These are phyloP conservation scores for Stipa capillata DNA, from an alignment of 176 grass and related monocot species.

Conservation along the genomic window DNA sequence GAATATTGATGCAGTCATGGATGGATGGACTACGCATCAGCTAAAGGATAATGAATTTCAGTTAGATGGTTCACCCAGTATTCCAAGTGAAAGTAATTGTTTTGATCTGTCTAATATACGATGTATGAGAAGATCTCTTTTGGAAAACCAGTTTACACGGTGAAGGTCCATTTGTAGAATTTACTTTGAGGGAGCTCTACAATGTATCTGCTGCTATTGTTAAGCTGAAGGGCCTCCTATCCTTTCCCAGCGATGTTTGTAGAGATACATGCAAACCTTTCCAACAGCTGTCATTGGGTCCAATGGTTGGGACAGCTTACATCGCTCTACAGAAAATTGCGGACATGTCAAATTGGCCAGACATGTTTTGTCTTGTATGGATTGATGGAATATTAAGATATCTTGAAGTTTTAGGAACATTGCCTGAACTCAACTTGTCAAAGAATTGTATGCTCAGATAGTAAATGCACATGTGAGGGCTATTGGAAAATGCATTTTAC, in stretches of 20 bases:
- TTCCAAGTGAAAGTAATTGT: constrained; percentile 26
- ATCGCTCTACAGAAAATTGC: constrained; percentile 61
- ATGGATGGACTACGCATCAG: constrained; percentile 32
- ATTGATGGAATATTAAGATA: constrained; percentile 78
- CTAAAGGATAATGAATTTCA: background rate
- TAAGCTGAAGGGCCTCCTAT: constrained; percentile 49
- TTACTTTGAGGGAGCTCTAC: constrained; percentile 65
- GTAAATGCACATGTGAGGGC: constrained; percentile 59
- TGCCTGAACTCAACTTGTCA: constrained; percentile 49
- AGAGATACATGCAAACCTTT: constrained; percentile 23
- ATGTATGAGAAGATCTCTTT: constrained; percentile 33
- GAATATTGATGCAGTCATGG: constrained; percentile 47
- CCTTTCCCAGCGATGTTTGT: constrained; percentile 22
- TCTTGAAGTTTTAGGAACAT: constrained; percentile 64
- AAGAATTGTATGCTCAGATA: constrained; percentile 53
- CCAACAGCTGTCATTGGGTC: constrained; percentile 27
- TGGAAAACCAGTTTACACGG: constrained; percentile 60
- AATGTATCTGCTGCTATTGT: constrained; percentile 68
- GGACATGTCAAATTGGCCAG: constrained; percentile 45
- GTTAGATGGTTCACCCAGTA: background rate
- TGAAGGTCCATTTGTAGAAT: constrained; percentile 41
- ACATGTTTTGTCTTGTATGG: constrained; percentile 66
- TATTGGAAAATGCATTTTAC: constrained; percentile 87
- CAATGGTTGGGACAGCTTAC: constrained; percentile 53
- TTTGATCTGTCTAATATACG: constrained; percentile 39